Base-by-base conservation (phyloP, 2,329 filamentous ascomycete species). In the Sporothrix pallida region DNA sequence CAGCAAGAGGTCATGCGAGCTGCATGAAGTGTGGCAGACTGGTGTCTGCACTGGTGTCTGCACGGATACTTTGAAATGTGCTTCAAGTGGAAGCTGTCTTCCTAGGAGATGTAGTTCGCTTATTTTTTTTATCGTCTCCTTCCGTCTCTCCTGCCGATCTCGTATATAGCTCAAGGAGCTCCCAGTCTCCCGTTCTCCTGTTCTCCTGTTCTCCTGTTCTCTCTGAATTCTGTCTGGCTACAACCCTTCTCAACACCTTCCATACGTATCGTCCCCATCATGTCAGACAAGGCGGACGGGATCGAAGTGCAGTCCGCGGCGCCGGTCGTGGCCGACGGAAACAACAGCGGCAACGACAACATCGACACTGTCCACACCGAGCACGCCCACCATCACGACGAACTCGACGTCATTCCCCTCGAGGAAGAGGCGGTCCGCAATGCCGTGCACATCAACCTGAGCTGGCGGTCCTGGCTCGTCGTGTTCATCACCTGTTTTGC, bases 381-480 rank as follows among this genome's bases (percentile, higher is more conserved):
- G n/a, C 44, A 72, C 26, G 52, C 63, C 17, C 50, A 37, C 3
- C 52, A 60, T 44, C 31, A 9, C 17, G 2, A 52, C 44, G 65
- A 62, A 17, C 20, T 74, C 8, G 73, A 74, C 0, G 73, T 77
- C 9, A 62, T 76, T 12, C 77, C 80, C 15, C 71, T 75, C 48
- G 73, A 76, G 12, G 73, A 81, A 71, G 81, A 81, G 73, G 81
- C 79, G 2, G 62, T 77, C 3, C 70, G 78, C 15, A 79, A 80
- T 52, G 80, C 78, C 7, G 76, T 79, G 3, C 86, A 86, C 76
- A 80, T 88, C 75, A 79, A 84, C 67, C 79, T 88, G 13, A 84
- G 86, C 56, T 89, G 87, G 87, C 82, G 86, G 75, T 88, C 86
- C 72, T 89, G 86, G 81, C 77, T 83, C 20, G 80, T 83, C 5